Evolutionary conservation across 805 yeast species (phyloP), one percentile per base, ranked within the genome.

Genomic region (Citeromyces nyonsensis): DNA sequence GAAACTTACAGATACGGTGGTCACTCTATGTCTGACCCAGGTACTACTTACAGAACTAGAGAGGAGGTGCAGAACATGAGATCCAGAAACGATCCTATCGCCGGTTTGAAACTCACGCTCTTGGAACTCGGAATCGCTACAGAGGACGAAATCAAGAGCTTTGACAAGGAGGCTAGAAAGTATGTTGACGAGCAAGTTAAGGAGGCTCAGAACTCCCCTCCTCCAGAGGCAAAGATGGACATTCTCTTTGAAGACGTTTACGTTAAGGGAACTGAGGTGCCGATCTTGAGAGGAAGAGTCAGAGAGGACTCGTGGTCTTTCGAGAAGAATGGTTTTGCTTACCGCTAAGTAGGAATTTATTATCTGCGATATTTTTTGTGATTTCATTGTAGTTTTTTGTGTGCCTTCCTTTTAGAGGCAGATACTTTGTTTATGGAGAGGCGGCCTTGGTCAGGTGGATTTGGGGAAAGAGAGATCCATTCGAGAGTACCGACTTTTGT

Each of bases 21-120:
- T 60, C 98, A 91, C 75, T 91, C 98, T 47, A 91, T 91, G 97
- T 88, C 97, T 46, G 98, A 91, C 65, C 98, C 98, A 52, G 98
- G 98, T 72, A 91, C 98, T 59, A 91, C 98, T 44, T 91, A 91
- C 78, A 81, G 98, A 75, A 91, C 98, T 55, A 86, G 98, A 70
- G 98, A 91, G 66, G 98, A 91, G 69, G 91, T 91, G 47, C 96
- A 86, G 67, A 88, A 88, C 69, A 86, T 91, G 96, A 82, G 98
- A 70, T 84, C 97, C 29, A 81, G 84, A 69, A 85, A 81, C 58
- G 98, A 91, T 60, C 96, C 97, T 48, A 84, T 91, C 58, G 86
- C 94, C 36, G 97, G 97, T 46, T 73, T 91, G 55, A 88, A 86
- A 72, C 76, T 75, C 50, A 81, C 73, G 41, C 65, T 91, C 44